Conservation (phyloP, 371 early-diverging fungal species). For the Actinomortierella wolfii region DNA sequence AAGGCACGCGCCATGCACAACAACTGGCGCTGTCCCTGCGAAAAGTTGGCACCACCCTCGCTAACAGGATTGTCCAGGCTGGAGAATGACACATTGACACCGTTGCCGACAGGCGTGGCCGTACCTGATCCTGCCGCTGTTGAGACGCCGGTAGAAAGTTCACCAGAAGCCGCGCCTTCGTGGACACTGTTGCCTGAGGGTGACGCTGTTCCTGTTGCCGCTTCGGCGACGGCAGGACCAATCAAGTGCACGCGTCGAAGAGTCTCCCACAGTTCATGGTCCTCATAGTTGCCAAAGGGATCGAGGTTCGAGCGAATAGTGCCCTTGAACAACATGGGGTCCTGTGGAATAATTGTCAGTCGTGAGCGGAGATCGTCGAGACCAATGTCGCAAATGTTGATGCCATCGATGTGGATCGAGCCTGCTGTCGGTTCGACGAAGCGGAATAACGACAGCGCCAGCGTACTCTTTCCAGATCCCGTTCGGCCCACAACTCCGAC, state of each 20-base stretch:
- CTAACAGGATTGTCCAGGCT: constrained; percentile 59
- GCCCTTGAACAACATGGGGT: constrained; percentile 54
- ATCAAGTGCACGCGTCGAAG: constrained; percentile 53
- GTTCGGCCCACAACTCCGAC: constrained; percentile 83
- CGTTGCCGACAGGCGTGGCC: constrained; percentile 27
- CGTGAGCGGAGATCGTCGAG: constrained; percentile 71
- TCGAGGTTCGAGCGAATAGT: constrained; percentile 72
- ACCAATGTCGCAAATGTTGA: constrained; percentile 76
- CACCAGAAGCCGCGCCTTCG: constrained; percentile 14
- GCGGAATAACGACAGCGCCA: constrained; percentile 78
- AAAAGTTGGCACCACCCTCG: constrained; percentile 78
- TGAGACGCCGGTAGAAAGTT: too few relatives aligned
- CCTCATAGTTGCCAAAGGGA: constrained; percentile 62
- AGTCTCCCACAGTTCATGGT: constrained; percentile 71
- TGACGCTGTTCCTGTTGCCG: background rate
- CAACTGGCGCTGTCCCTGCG: constrained; percentile 85
- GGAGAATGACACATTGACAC: constrained; percentile 50
- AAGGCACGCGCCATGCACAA: constrained; percentile 83
- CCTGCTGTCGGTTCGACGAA: constrained; percentile 77
- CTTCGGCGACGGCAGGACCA: constrained; percentile 1
- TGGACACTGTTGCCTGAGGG: constrained; percentile 18
- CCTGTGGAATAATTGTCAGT: constrained; percentile 84
- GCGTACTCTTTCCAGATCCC: constrained; percentile 81
- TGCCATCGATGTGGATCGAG: constrained; percentile 74
- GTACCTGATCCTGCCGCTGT: too few relatives aligned